These are phyloP conservation scores for Dysphania ambrosioides DNA, from an alignment of 148 eudicot genomes.

Conservation along the genomic window DNA sequence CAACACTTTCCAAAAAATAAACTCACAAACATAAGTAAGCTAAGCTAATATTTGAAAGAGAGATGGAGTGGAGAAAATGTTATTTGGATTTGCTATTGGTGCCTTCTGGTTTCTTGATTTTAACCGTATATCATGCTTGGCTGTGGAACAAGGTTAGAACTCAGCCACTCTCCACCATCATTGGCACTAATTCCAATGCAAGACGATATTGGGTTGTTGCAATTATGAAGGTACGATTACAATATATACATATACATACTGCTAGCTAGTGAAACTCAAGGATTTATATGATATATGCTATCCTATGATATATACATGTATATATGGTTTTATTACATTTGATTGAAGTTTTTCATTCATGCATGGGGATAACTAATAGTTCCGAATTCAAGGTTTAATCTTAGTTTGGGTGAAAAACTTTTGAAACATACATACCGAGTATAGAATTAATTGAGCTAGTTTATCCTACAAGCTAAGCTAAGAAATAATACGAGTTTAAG, in stretches of 20 bases:
- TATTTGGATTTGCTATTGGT: conserved; percentile 51
- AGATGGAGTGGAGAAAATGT: conserved; percentile 33
- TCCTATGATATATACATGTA: background rate
- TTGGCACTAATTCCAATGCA: conserved; percentile 71
- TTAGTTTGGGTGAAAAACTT: background rate
- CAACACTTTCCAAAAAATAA: background rate
- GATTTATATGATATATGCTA: no score
- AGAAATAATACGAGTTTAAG: no score
- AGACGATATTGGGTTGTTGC: conserved; percentile 74
- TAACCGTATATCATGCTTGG: conserved; percentile 59
- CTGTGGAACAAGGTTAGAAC: conserved; percentile 66
- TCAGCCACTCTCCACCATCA: conserved; percentile 61
- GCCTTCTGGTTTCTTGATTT: conserved; percentile 53
- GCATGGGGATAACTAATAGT: background rate
- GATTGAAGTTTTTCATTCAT: background rate
- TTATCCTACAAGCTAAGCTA: no score
- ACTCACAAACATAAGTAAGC: no score
- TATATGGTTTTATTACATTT: background rate
- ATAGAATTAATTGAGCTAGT: no score
- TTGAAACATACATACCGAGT: no score
- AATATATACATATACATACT: background rate
- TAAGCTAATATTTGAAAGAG: background rate
- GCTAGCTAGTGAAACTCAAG: no score
- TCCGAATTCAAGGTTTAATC: no score
- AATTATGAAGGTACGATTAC: conserved; percentile 65